Evolutionary conservation across 2,329 filamentous ascomycete genomes (phyloP).

Genomic region (Myriosclerotinia curreyana): DNA sequence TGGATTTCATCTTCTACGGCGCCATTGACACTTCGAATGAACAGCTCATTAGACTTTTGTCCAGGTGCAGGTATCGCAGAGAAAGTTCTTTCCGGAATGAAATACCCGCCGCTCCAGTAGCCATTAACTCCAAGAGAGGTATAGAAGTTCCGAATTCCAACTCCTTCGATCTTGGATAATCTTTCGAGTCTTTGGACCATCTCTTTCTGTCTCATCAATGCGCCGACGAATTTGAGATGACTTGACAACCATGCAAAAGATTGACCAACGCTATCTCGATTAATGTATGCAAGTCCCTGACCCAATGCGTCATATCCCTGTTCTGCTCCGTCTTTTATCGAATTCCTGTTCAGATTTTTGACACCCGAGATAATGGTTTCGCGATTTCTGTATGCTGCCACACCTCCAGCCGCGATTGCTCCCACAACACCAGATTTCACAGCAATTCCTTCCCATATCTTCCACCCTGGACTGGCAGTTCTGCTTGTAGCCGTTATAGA

Average conservation of each 20-base stretch:
- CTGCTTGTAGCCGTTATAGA: slow-evolving; percentile 25
- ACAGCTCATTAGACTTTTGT: slow-evolving; percentile 25
- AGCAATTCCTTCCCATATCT: slow-evolving; percentile 61
- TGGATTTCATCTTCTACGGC: slow-evolving; percentile 34
- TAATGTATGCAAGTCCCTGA: slow-evolving; percentile 55
- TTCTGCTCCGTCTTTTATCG: slow-evolving; percentile 45
- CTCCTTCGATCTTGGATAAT: slow-evolving; percentile 56
- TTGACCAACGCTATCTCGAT: slow-evolving; percentile 57
- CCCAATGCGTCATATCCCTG: slow-evolving; percentile 38
- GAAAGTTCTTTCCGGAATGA: slow-evolving; percentile 70
- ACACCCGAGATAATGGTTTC: slow-evolving; percentile 59
- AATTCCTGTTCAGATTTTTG: slow-evolving; percentile 40
- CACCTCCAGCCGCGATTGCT: slow-evolving; percentile 75
- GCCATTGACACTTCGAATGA: slow-evolving; percentile 28
- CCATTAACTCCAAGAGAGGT: slow-evolving; percentile 71
- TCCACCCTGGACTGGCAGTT: slow-evolving; percentile 43
- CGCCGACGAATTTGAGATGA: slow-evolving; percentile 82
- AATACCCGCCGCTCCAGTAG: slow-evolving; percentile 58
- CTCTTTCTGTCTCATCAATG: slow-evolving; percentile 70
- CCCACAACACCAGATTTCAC: slow-evolving; percentile 80
- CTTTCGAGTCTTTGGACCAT: slow-evolving; percentile 64
- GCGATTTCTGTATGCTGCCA: slow-evolving; percentile 76
- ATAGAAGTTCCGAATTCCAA: slow-evolving; percentile 74
- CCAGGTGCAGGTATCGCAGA: slow-evolving; percentile 60
- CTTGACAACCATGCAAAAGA: slow-evolving; percentile 76